phyloP scores from a whole-genome alignment of 257 asterid species.

The Eucommia ulmoides region DNA sequence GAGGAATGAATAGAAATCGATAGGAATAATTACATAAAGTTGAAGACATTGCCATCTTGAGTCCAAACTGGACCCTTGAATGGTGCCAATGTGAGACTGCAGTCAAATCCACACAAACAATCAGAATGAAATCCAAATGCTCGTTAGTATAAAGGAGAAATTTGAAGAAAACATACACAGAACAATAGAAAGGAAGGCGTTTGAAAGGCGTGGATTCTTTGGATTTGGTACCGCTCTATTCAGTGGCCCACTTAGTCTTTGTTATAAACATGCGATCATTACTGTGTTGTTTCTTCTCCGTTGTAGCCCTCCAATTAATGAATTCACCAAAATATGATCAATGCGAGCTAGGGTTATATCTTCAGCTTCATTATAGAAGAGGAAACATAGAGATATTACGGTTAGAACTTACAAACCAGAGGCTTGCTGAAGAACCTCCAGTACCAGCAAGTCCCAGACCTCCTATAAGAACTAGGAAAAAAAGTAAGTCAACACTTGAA shows the following conservation, averaged over 20 bases:
- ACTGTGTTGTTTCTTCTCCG: conserved; percentile 99
- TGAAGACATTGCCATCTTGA: conserved; percentile 81
- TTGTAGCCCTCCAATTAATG: not conserved
- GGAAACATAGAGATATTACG: no score
- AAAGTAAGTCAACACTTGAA: no score
- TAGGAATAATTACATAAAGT: conserved; percentile 44
- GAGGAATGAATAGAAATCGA: no score
- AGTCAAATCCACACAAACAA: no score
- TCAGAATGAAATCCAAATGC: not conserved
- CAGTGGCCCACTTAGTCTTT: conserved; percentile 99
- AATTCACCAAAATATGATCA: conserved; percentile 1
- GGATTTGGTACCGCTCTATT: conserved; percentile 99
- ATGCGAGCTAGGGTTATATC: no score
- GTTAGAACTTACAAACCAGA: no score
- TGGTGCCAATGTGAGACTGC: conserved; percentile 95
- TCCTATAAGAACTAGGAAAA: no score
- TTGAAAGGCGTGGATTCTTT: conserved; percentile 71
- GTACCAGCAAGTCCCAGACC: no score
- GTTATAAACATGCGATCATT: conserved; percentile 93
- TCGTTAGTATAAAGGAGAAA: not conserved
- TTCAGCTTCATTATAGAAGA: no score
- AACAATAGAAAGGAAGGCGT: conserved; percentile 95
- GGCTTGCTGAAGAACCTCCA: no score
- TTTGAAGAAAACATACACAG: conserved; percentile 49
- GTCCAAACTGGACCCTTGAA: conserved; percentile 90